Evolutionary conservation across 1,284 basidiomycete genomes (phyloP).

Genomic region (Anthracocystis setariae): DNA sequence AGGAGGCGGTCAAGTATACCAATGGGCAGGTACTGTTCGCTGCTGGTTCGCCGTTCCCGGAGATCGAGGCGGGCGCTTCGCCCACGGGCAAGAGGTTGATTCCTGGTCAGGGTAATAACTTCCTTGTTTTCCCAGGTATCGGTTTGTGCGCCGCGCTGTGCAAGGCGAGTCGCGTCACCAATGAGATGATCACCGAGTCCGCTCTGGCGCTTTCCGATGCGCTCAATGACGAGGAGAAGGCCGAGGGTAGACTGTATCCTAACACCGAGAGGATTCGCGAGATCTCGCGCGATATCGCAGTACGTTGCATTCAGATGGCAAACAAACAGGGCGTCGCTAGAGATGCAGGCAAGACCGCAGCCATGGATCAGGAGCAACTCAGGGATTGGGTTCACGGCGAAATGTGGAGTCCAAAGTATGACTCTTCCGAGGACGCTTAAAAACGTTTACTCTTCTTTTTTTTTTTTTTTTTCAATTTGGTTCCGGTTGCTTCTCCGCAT

Average conservation of each 20-base stretch:
- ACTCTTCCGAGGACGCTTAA: constrained; percentile 22
- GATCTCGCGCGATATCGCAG: constrained; percentile 59
- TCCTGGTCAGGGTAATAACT: constrained; percentile 91
- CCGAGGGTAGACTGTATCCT: constrained; percentile 64
- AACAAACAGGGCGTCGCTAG: constrained; percentile 60
- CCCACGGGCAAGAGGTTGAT: constrained; percentile 76
- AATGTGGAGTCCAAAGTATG: constrained; percentile 64
- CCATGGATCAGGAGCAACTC: constrained; percentile 57
- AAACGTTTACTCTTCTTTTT: no score
- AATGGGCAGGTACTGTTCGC: constrained; percentile 79
- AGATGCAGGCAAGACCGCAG: constrained; percentile 60
- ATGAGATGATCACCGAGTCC: constrained; percentile 76
- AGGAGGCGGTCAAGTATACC: constrained; percentile 81
- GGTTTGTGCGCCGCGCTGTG: constrained; percentile 72
- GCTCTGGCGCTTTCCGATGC: constrained; percentile 80
- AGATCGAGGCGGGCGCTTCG: constrained; percentile 68
- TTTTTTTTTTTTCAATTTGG: no score
- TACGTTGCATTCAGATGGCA: constrained; percentile 59
- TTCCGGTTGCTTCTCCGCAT: no score
- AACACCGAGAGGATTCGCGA: constrained; percentile 61
- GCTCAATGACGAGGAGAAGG: constrained; percentile 77
- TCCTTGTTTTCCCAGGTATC: constrained; percentile 68
- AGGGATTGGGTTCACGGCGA: constrained; percentile 58
- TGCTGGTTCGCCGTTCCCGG: constrained; percentile 87
- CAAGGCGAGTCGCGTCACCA: constrained; percentile 76